A percentile compares a stretch with the other conserved stretches of the same genome.
Evolutionary conservation across 495 filamentous ascomycete genomes (phyloP).

Genomic region (Penicillium robsamsonii): DNA sequence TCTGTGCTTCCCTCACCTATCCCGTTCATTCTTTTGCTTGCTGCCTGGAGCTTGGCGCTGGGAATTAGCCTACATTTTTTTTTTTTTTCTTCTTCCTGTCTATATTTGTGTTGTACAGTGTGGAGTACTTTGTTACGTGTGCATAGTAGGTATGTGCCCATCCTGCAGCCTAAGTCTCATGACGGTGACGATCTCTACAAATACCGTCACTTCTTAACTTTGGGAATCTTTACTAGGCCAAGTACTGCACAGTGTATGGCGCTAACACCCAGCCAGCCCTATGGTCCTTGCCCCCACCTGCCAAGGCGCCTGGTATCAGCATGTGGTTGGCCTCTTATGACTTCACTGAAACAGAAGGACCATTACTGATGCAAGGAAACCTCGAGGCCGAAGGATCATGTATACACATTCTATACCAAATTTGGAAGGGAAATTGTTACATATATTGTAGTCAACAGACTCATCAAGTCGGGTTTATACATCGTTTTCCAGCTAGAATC

Average conservation of each 20-base stretch:
- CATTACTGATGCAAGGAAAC: too few relatives aligned
- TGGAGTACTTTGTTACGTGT: neutral
- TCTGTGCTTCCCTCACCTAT: constrained; percentile 20
- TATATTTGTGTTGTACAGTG: neutral
- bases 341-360: constrained; percentile 11
- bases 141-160: neutral
- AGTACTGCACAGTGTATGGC: constrained; percentile 5
- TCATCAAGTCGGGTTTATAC: neutral
- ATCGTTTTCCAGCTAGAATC: constrained; percentile 15
- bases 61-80: constrained; percentile 4
- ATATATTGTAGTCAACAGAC: neutral
- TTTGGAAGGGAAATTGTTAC: neutral
- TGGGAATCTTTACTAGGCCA: constrained; percentile 8
- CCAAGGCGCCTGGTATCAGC: constrained; percentile 16
- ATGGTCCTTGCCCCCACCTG: constrained; percentile 21
- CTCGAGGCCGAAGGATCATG: neutral
- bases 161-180: constrained; percentile 3
- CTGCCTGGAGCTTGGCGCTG: constrained; percentile 30
- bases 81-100: neutral
- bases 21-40: constrained; percentile 23
- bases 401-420: neutral
- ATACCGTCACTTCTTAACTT: neutral
- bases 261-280: constrained; percentile 22
- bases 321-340: constrained; percentile 17
- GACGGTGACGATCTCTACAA: constrained; percentile 7